Conservation (phyloP, 2,329 filamentous ascomycete species). For the Fusarium begoniae region DNA sequence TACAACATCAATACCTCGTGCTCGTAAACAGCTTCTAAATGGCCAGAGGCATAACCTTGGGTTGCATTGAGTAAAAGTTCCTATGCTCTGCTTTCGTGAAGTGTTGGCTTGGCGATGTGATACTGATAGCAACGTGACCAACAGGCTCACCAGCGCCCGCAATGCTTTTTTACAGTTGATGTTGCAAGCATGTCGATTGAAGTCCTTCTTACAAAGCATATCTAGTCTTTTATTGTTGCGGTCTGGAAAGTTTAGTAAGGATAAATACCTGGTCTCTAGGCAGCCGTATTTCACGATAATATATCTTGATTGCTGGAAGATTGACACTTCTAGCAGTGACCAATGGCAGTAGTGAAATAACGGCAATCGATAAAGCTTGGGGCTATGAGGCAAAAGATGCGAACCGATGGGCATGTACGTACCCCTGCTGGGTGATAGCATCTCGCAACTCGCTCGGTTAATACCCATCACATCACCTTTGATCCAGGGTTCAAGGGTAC, state of each 20-base stretch:
- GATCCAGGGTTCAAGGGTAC: neutral
- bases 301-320: neutral
- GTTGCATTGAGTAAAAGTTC: neutral
- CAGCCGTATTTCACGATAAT: neutral
- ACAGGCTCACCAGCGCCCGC: neutral
- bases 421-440: neutral
- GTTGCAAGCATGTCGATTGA: neutral
- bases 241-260: neutral
- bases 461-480: neutral
- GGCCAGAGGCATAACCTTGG: neutral
- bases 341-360: neutral
- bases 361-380: neutral
- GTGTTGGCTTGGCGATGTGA: neutral
- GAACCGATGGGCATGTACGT: neutral
- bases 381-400: neutral
- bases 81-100: neutral
- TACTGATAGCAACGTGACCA: neutral
- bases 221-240: neutral
- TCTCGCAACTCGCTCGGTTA: neutral
- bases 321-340: neutral
- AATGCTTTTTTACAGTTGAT: neutral
- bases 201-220: no score
- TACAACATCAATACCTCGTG: neutral
- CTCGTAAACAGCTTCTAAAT: neutral
- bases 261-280: neutral